These are phyloP conservation scores for Ceratocystis smalleyi DNA, from an alignment of 2,329 filamentous ascomycete species.

Conservation along the genomic window DNA sequence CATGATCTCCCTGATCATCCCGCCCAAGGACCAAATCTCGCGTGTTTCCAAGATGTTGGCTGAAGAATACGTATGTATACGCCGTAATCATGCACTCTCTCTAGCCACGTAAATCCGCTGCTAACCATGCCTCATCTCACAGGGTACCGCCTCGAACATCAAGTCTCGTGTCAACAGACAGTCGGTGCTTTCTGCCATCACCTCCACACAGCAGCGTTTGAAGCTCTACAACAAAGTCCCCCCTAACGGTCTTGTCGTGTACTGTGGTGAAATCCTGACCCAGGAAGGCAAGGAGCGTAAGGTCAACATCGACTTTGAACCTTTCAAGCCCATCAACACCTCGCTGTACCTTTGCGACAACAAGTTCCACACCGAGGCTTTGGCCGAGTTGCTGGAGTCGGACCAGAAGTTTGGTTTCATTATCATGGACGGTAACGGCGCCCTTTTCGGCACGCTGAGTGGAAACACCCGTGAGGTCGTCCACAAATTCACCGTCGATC, in stretches of 20 bases:
- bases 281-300: conserved; percentile 97
- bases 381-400: conserved; percentile 92
- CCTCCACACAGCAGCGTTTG: conserved; percentile 94
- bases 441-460: conserved; percentile 88
- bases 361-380: conserved; percentile 96
- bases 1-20: conserved; percentile 99
- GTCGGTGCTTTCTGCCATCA: conserved; percentile 94
- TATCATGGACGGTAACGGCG: conserved; percentile 98
- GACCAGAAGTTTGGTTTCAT: conserved; percentile 99
- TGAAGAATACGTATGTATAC: conserved; percentile 80
- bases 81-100: neutral
- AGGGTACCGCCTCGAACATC: conserved; percentile 98
- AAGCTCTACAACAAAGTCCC: conserved; percentile 99
- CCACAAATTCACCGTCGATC: conserved; percentile 96
- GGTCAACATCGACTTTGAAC: conserved; percentile 99
- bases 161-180: conserved; percentile 98
- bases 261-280: conserved; percentile 99
- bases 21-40: conserved; percentile 95
- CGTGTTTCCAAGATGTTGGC: conserved; percentile 98
- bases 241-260: conserved; percentile 91
- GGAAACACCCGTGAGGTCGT: conserved; percentile 94
- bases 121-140: neutral
- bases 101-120: neutral
- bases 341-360: conserved; percentile 99
- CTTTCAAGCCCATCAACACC: conserved; percentile 99